phyloP scores from a whole-genome alignment of 73 alveolate genomes.

The Paramecium biaurelia region DNA sequence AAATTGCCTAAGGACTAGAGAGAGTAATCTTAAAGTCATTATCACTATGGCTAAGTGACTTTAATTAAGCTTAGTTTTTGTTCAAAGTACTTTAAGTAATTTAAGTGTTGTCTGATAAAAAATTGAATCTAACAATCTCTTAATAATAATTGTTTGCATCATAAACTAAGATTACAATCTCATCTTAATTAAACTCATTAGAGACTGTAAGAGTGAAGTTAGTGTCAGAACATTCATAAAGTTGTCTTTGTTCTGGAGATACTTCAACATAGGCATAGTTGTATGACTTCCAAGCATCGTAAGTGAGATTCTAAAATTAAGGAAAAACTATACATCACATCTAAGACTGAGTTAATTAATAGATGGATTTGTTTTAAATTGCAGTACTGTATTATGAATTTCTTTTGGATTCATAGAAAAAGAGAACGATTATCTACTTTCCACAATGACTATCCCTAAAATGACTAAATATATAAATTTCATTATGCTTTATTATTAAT shows the following conservation, averaged over 20 bases:
- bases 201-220: neutral
- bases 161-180: neutral
- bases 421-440: neutral
- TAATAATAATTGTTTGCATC: neutral
- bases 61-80: neutral
- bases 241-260: neutral
- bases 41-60: neutral
- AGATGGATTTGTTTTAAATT: neutral
- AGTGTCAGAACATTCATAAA: neutral
- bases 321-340: neutral
- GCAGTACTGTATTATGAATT: neutral
- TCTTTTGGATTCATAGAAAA: neutral
- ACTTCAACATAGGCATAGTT: neutral
- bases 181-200: neutral
- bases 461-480: neutral
- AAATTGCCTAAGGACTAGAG: neutral
- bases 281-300: neutral
- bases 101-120: neutral
- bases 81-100: neutral
- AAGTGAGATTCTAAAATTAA: neutral
- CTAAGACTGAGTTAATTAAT: neutral
- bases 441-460: neutral
- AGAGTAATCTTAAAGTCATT: neutral
- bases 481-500: neutral
- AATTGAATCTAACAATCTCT: neutral